Base-by-base conservation (phyloP, 129 eudicot species). In the Tagetes patula region DNA sequence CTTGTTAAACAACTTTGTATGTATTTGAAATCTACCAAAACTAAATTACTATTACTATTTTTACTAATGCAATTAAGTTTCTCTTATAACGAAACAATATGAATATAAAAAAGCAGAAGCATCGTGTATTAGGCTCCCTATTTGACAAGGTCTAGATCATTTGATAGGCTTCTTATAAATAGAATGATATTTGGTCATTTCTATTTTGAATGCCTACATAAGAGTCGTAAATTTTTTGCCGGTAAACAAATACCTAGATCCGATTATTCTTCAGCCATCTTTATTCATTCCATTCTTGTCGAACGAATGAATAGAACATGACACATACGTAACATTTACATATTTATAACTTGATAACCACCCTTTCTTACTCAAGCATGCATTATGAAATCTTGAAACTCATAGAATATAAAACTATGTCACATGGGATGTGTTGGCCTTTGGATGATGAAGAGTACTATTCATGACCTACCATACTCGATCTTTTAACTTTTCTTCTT, bases 381-480 rank as follows among this genome's bases (percentile, higher is more conserved):
- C 37, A 56, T 27, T 56, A 56, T 30, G 11, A 56, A 30, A 6
- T 30, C 37, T 68, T 6, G 14, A 60, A 37, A 34, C 27, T 34
- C 12, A 9, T 34, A 69, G 13, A n/a, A 50, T 50, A 33, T 68
- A 32, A 43, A 13, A 46, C 2, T 60, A 59, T 48, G 69, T 53
- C 73, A 66, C 80, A 66, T 75, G 79, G 73, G 67, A 20, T 66
- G 73, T 75, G 79, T 75, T 75, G 47, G 67, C 67, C 55, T 71
- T 56, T 11, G 9, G 77, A 72, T 72, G 73, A 75, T 66, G 80
- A 62, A 20, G 70, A 38, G 74, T 45, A 43, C 67, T 55, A 43
- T 76, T 55, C 60, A 67, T 76, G 68, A 55, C 74, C 69, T 43
- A 67, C 74, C 80, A 55, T 76, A 37, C 74, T 42, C 27, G 27